Evolutionary conservation across 805 yeast genomes (phyloP).

Genomic region (Wickerhamomyces mucosus): DNA sequence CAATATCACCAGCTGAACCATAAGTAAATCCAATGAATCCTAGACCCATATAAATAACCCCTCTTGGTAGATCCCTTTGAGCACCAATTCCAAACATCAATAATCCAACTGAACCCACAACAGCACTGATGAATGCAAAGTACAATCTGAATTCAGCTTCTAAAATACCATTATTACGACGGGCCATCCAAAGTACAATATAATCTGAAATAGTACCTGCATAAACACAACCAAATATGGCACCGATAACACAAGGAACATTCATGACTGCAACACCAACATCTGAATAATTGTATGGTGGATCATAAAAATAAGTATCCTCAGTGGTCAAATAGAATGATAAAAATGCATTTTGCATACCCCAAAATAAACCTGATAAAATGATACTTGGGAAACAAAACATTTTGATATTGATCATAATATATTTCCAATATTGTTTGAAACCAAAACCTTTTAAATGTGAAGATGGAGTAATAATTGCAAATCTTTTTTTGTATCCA

Average conservation of each 20-base stretch:
- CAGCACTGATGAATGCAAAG: conserved; percentile 44
- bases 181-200: conserved; percentile 53
- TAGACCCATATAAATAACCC: conserved; percentile 46
- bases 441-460: conserved; percentile 56
- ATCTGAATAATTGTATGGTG: conserved; percentile 58
- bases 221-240: conserved; percentile 54
- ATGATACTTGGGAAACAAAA: conserved; percentile 57
- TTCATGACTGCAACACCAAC: conserved; percentile 70
- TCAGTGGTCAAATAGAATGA: conserved; percentile 69
- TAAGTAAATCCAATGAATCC: conserved; percentile 62
- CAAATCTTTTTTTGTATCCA: conserved; percentile 37
- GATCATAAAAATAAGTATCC: conserved; percentile 54
- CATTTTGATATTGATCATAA: conserved; percentile 42
- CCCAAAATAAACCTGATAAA: conserved; percentile 69
- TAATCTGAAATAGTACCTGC: conserved; percentile 54
- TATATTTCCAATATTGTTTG: conserved; percentile 50
- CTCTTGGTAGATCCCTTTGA: conserved; percentile 43
- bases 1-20: conserved; percentile 65
- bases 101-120: conserved; percentile 54
- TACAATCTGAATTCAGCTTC: conserved; percentile 61
- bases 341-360: conserved; percentile 67
- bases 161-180: conserved; percentile 46
- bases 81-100: conserved; percentile 61
- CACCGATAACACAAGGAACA: conserved; percentile 59
- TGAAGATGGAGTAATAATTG: conserved; percentile 44